Evolutionary conservation across 1,284 basidiomycete species (phyloP).

Genomic region (Crucibulum parvulum): DNA sequence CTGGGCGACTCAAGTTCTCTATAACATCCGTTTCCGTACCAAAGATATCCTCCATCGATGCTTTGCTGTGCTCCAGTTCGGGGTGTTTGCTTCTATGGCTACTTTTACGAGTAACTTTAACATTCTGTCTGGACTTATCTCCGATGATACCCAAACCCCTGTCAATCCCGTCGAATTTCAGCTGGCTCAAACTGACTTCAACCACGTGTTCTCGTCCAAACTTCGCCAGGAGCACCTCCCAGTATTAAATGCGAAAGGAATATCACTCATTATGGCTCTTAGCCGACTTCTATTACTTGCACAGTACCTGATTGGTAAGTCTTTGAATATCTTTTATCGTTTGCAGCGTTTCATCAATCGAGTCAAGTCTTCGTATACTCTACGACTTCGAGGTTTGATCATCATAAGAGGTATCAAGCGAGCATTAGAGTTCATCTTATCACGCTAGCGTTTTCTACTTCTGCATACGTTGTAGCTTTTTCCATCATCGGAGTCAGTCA

Average conservation of each 20-base stretch:
- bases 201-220: conserved; percentile 1
- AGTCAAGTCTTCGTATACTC: no score
- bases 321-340: not conserved
- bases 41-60: conserved; percentile 15
- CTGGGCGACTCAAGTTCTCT: conserved; percentile 14
- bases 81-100: conserved; percentile 17
- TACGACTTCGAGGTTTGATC: not conserved
- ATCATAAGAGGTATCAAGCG: not conserved
- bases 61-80: conserved; percentile 13
- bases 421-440: conserved; percentile 12
- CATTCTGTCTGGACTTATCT: conserved; percentile 8
- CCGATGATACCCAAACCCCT: not conserved
- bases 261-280: conserved; percentile 14
- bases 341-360: no score
- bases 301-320: conserved; percentile 15
- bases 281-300: conserved; percentile 15
- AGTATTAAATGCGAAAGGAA: conserved; percentile 15
- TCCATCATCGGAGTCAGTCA: conserved; percentile 7
- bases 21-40: conserved; percentile 12
- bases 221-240: conserved; percentile 6
- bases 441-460: conserved; percentile 11
- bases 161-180: not conserved
- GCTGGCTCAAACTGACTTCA: not conserved
- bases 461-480: conserved; percentile 11
- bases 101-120: conserved; percentile 19